These are phyloP conservation scores for Talaromyces sp. DNA, from an alignment of 2,329 filamentous ascomycete genomes.

Conservation along the genomic window DNA sequence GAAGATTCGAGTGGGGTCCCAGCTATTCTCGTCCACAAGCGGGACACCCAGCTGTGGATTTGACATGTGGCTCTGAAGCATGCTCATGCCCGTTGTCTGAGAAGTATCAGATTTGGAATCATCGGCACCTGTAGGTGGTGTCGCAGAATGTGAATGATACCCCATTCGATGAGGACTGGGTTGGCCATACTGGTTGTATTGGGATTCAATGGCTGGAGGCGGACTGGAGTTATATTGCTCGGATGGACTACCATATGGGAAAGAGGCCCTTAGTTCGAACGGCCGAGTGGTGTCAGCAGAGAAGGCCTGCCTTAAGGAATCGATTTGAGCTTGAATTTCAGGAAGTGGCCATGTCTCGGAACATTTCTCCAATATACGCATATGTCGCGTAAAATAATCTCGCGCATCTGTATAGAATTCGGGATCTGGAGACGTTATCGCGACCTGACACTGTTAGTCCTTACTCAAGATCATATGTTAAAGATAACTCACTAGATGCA, in stretches of 20 bases:
- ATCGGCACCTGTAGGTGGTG: constrained; percentile 69
- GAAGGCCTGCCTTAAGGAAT: constrained; percentile 84
- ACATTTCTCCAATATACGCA: constrained; percentile 87
- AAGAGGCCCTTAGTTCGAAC: constrained; percentile 83
- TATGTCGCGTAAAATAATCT: constrained; percentile 87
- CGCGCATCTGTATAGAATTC: constrained; percentile 80
- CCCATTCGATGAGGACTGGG: constrained; percentile 48
- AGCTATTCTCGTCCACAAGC: constrained; percentile 65
- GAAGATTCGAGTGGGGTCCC: constrained; percentile 87
- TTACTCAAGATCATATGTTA: neutral
- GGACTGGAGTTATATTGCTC: constrained; percentile 62
- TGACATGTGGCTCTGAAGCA: constrained; percentile 36
- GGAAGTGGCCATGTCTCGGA: constrained; percentile 81
- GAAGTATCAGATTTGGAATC: constrained; percentile 75
- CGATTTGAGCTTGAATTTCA: constrained; percentile 85
- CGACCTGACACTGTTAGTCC: constrained; percentile 59
- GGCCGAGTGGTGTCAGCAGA: constrained; percentile 80
- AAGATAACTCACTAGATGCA: constrained; percentile 72
- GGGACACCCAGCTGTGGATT: constrained; percentile 51
- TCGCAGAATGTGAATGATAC: constrained; percentile 65
- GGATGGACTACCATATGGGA: constrained; percentile 79
- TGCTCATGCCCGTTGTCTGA: constrained; percentile 61
- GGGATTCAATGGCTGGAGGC: constrained; percentile 54
- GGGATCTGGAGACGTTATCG: constrained; percentile 87
- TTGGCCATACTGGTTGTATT: constrained; percentile 51